Conservation (phyloP, 1,284 basidiomycete genomes). For the Malassezia psittaci region DNA sequence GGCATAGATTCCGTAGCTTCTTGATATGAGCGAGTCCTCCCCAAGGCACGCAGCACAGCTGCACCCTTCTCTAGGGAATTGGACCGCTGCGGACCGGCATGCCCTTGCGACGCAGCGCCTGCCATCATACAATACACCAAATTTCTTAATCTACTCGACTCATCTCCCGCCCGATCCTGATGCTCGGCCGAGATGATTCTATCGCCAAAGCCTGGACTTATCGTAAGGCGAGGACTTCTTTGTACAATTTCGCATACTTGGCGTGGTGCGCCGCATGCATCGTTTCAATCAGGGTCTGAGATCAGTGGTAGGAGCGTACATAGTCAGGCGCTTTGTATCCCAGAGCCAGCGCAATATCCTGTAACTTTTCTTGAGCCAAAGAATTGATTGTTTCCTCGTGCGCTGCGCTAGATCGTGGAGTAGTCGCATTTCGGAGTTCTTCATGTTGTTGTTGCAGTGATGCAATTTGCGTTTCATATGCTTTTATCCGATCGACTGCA, state of each 20-base stretch:
- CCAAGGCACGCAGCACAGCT: constrained; percentile 39
- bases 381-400: too few relatives aligned
- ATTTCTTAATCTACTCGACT: background rate
- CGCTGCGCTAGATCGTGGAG: too few relatives aligned
- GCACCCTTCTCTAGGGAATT: constrained; percentile 40
- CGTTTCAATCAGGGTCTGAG: constrained; percentile 10
- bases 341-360: constrained; percentile 1
- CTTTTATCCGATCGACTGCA: too few relatives aligned
- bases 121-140: constrained; percentile 3
- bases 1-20: constrained; percentile 2
- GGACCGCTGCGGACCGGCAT: constrained; percentile 20
- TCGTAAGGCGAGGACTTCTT: background rate
- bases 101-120: background rate
- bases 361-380: background rate
- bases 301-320: constrained; percentile 9
- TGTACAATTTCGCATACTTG: constrained; percentile 4
- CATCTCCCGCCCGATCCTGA: background rate
- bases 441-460: too few relatives aligned
- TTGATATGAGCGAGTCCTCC: constrained; percentile 28
- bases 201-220: background rate
- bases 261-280: constrained; percentile 17
- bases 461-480: too few relatives aligned
- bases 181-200: background rate
- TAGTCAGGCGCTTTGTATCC: constrained; percentile 11
- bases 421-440: too few relatives aligned